Evolutionary conservation across 345 rosid genomes (phyloP).

Genomic region (Raphanus raphanistrum): DNA sequence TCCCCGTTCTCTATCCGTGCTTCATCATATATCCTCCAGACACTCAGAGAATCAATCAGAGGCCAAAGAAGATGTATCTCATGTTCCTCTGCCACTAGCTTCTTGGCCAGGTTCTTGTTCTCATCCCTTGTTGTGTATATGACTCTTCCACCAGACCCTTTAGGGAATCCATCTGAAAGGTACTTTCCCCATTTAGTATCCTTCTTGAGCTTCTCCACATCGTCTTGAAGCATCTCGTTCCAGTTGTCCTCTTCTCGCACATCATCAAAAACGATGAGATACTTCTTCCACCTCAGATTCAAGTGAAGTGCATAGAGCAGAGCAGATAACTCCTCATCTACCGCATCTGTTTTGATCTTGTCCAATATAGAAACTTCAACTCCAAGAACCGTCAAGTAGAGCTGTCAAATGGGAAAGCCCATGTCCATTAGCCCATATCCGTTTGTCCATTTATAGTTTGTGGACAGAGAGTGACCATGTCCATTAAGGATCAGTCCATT

Average conservation of each 20-base stretch:
- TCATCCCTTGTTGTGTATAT: slow-evolving; percentile 47
- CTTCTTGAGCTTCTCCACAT: neutral
- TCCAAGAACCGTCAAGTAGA: slow-evolving; percentile 11
- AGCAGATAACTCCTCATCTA: slow-evolving; percentile 26
- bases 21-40: slow-evolving; percentile 44
- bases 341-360: no score
- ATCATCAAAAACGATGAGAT: slow-evolving; percentile 54
- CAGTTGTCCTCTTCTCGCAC: slow-evolving; percentile 20
- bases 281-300: slow-evolving; percentile 51
- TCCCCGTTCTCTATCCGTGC: neutral
- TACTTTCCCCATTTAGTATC: slow-evolving; percentile 31
- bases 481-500: no score
- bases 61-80: slow-evolving; percentile 44
- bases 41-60: slow-evolving; percentile 20
- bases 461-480: no score
- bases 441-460: no score
- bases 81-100: slow-evolving; percentile 45
- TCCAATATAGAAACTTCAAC: no score
- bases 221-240: slow-evolving; percentile 22
- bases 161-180: slow-evolving; percentile 54
- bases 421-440: no score
- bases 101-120: slow-evolving; percentile 15
- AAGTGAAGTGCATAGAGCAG: slow-evolving; percentile 49
- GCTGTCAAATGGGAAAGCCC: no score
- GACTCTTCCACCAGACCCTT: slow-evolving; percentile 55